Evolutionary conservation across 78 protist species (phyloP), one percentile per base, ranked within the genome.

Genomic region (Fonticula alba): DNA sequence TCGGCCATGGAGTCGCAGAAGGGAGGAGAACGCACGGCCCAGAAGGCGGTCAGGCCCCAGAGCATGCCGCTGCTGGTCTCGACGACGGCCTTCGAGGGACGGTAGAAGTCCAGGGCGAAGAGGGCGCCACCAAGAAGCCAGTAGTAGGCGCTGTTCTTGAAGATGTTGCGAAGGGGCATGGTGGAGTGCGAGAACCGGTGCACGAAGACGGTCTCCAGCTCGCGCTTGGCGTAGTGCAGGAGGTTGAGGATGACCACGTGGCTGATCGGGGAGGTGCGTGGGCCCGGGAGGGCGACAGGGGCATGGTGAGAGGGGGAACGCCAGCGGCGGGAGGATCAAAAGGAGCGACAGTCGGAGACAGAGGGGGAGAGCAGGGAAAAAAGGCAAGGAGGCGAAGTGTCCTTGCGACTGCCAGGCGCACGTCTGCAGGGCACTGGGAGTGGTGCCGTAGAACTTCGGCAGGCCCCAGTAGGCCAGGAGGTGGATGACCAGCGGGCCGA

Each of bases 81-180:
- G 24, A 58, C 27, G 50, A 80, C 80, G n/a, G 78, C 43, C 2
- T 78, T 83, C 40, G 36, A 80, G 6, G 47, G 47, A 14, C 82
- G 74, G 51, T 80, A 85, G 62, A 62, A 67, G 63, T 77, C 71
- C 58, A 74, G 61, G 69, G 72, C 77, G 14, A 73, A 56, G 17
- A 80, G 69, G 60, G 73, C 33, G 3, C 65, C 38, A n/a, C 85
- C 84, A 40, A 69, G 67, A 6, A 72, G 75, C 85, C 85, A 82
- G 64, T 85, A 85, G 72, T 85, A 82, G 24, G 53, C 35, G 47
- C 79, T 71, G 62, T 85, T 82, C 53, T 79, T 85, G 69, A 81
- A 73, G 14, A 82, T 10, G 73, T 81, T 79, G 40, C 32, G 50
- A 26, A 85, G 51, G 53, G 91, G 91, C 86, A 85, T 79, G 19